Evolutionary conservation across 768 basidiomycete genomes (phyloP), one percentile per base, ranked within the genome.

Genomic region (Pleurotus sapidus): DNA sequence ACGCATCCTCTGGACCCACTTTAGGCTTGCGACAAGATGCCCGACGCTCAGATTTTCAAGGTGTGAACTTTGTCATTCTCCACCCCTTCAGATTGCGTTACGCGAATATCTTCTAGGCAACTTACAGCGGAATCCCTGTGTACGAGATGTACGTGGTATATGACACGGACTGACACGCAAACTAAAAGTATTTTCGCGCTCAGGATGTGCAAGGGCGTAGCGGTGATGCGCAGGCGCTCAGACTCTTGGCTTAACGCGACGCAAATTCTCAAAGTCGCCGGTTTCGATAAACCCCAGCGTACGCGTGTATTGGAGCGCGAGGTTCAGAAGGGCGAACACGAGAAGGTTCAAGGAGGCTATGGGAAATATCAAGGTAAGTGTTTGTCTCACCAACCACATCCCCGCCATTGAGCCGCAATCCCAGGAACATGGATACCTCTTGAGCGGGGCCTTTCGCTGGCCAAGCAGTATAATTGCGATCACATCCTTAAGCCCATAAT

Each of bases 191-290:
- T 65, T 63, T 66, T 73, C 74, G 72, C 79, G 78, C 69, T 63
- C 63, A 94, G 92, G 91, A 92, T 94, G 88, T 91, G 87, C 77
- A 93, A 93, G 69, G 88, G 91, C 54, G 91, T 98, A 68, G 96
- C 97, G 55, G 94, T 98, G 60, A 99, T 99, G 97, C 86, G 96
- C 48, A 84, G 97, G 66, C 89, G 95, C 69, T 83, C 92, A 38
- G 97, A 99, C 74, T 91, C 90, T 42, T 99, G 97, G 92, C 81
- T 99, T 57, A 99, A 99, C 82, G 97, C 97, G 73, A 99, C 97
- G 0, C 94, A 96, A 70, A 97, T 99, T 61, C 84, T 99, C 67
- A 99, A 99, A 72, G 96, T 99, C 64, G 97, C 95, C 25, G 97
- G 96, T 8, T 98, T 98, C 65, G 97, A 99, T 76, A 99, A 99